Percentiles rank a stretch among this genome's conserved stretches.
Conservation (phyloP, 805 yeast genomes). For the Saturnispora mendoncae region DNA sequence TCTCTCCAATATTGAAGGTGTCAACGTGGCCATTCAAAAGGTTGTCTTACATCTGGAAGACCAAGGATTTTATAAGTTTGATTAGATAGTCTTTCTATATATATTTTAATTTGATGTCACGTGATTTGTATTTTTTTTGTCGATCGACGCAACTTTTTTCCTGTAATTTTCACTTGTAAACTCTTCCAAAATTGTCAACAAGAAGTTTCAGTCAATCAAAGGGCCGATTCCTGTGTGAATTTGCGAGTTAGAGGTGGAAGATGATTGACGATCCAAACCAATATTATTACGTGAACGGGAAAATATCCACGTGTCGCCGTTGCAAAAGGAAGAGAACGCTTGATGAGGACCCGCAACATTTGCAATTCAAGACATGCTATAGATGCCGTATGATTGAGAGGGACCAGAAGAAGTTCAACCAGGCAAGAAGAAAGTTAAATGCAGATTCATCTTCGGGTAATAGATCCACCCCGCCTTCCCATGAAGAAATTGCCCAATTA, state of each 20-base stretch:
- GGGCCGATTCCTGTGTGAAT: too few relatives aligned
- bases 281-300: constrained; percentile 24
- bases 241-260: too few relatives aligned
- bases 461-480: constrained; percentile 15
- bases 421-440: constrained; percentile 19
- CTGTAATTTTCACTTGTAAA: background rate
- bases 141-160: background rate
- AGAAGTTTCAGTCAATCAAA: background rate
- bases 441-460: constrained; percentile 15
- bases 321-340: constrained; percentile 48
- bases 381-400: constrained; percentile 50
- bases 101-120: background rate
- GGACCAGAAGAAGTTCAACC: constrained; percentile 27
- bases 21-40: constrained; percentile 65
- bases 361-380: constrained; percentile 49
- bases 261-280: constrained; percentile 10
- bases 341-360: constrained; percentile 48
- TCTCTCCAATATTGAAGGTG: constrained; percentile 40
- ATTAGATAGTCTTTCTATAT: background rate
- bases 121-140: background rate
- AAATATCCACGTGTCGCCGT: constrained; percentile 42
- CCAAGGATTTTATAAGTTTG: constrained; percentile 66
- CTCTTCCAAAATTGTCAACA: background rate
- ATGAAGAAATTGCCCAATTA: constrained; percentile 15
- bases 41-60: constrained; percentile 65